Evolutionary conservation across 2,329 filamentous ascomycete genomes (phyloP), one percentile per base, ranked within the genome.

Genomic region (Fusarium sp.): DNA sequence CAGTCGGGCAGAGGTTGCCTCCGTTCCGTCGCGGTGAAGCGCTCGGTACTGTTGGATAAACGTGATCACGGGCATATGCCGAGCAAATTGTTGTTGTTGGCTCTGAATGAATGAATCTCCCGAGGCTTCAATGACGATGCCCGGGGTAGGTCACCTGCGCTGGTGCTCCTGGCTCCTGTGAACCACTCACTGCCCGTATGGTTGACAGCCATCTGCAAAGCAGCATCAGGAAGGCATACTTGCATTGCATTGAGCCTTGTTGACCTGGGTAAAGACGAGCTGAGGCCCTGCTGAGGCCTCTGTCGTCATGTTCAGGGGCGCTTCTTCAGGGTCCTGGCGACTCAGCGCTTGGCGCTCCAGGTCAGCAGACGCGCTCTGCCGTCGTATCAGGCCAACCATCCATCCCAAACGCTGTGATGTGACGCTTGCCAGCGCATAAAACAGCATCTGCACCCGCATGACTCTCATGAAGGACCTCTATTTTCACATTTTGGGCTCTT

Each of bases 341-440:
- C 61, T 72, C 67, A 72, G 58, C 64, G 60, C 62, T 63, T 69
- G 53, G 46, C 42, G 52, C 48, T 38, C 58, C n/a, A 55, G 54
- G 70, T 72, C 70, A 72, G 45, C 70, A 64, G 70, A 64, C 66
- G 54, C 64, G 67, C 48, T 63, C 65, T 68, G 57, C 56, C 36
- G 47, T 62, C 23, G n/a, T 56, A 66, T 62, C 61, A 69, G 30
- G 56, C 56, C 62, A 67, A 56, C 61, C 56, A 53, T 56, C 56
- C 57, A 56, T 57, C 51, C 54, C 55, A 62, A 56, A 56, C 50
- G 39, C 39, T 32, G 40, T 46, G 51, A 58, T 45, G 45, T 62
- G 45, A 61, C 56, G 58, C 66, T 64, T 72, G 70, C 66, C 70
- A 73, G 56, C 70, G 70, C 70, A 73, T 71, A 68, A 73, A 71